Percentiles rank a stretch among this genome's conserved stretches.
Evolutionary conservation across 2,329 filamentous ascomycete species (phyloP).

Genomic region (Dactylellina sp.): DNA sequence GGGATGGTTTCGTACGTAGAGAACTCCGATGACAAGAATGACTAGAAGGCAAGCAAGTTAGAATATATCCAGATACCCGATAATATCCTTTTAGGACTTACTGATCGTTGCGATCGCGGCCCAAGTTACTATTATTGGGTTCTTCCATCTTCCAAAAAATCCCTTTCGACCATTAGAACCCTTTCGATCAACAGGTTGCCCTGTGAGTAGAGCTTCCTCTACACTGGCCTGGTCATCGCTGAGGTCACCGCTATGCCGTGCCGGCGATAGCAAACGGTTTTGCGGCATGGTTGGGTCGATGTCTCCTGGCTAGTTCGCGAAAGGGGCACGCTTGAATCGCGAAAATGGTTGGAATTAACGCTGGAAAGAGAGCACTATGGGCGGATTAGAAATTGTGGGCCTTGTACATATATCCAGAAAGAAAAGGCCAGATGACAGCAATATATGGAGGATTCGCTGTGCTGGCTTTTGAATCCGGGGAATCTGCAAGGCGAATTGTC

Average conservation of each 20-base stretch:
- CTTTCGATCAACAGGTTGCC: constrained; percentile 52
- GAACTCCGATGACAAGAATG: constrained; percentile 58
- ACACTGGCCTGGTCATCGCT: constrained; percentile 42
- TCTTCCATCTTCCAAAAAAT: constrained; percentile 41
- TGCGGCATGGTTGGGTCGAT: constrained; percentile 28
- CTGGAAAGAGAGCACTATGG: background rate
- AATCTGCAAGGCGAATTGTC: constrained; percentile 32
- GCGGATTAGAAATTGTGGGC: background rate
- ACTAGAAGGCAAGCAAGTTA: constrained; percentile 61
- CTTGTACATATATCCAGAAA: background rate
- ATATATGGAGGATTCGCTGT: background rate
- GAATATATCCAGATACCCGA: constrained; percentile 61
- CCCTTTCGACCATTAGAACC: constrained; percentile 23
- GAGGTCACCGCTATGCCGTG: constrained; percentile 48
- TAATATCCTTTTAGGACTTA: constrained; percentile 38
- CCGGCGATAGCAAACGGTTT: constrained; percentile 43
- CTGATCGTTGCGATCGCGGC: constrained; percentile 59
- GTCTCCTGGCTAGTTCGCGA: constrained; percentile 3
- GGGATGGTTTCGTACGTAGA: constrained; percentile 59
- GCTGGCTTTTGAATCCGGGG: constrained; percentile 13
- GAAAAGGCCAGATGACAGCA: background rate
- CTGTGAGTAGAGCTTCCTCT: constrained; percentile 58
- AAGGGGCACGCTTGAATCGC: constrained; percentile 38
- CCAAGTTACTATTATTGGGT: constrained; percentile 54
- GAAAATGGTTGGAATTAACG: background rate